Conservation (phyloP, 2,329 filamentous ascomycete species). For the Tolypocladium capitatum region DNA sequence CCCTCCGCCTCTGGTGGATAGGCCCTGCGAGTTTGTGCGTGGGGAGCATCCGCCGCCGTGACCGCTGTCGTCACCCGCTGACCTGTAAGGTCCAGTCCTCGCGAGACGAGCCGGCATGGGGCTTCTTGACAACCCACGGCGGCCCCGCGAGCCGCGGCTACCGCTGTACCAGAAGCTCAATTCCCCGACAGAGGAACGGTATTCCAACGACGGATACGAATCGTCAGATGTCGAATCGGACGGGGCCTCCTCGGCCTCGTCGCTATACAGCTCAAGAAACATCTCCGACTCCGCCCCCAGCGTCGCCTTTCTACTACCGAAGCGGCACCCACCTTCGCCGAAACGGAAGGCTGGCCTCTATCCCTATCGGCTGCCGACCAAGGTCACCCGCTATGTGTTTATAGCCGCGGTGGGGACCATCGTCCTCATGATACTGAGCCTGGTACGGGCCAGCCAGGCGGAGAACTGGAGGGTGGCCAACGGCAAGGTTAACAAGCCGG, state of each 20-base stretch:
- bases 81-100: background rate
- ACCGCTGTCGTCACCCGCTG: background rate
- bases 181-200: constrained; percentile 33
- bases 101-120: constrained; percentile 29
- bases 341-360: constrained; percentile 15
- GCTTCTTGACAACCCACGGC: constrained; percentile 32
- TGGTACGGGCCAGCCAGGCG: constrained; percentile 60
- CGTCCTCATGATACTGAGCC: constrained; percentile 60
- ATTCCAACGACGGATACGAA: constrained; percentile 36
- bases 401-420: constrained; percentile 56
- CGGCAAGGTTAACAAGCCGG: constrained; percentile 27
- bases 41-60: background rate
- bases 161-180: constrained; percentile 36
- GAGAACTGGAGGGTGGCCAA: constrained; percentile 53
- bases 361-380: constrained; percentile 54
- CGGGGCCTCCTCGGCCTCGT: constrained; percentile 29
- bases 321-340: constrained; percentile 4
- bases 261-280: constrained; percentile 40
- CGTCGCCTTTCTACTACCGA: constrained; percentile 31
- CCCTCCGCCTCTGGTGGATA: background rate
- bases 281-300: constrained; percentile 30
- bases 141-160: constrained; percentile 32
- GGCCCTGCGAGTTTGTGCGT: background rate
- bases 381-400: constrained; percentile 66
- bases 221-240: constrained; percentile 32